A percentile compares a stretch with the other conserved stretches of the same genome.
phyloP scores from a whole-genome alignment of 1,284 basidiomycete genomes.

The Ceraceosorus guamensis region DNA sequence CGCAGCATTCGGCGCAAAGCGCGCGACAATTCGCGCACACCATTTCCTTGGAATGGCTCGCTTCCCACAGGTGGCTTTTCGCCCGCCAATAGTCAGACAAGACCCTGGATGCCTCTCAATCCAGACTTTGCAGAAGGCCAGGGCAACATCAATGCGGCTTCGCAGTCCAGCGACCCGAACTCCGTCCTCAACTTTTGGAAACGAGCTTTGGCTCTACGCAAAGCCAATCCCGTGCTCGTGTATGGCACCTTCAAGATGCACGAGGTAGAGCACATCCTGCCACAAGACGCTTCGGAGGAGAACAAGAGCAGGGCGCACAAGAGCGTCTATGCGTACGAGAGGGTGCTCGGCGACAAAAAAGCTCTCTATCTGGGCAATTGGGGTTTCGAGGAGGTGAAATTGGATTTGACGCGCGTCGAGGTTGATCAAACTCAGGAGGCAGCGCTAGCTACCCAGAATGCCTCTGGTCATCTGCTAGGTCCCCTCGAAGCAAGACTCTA shows the following conservation, averaged over 20 bases:
- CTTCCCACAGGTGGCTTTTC: constrained; percentile 60
- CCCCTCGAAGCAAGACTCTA: no score
- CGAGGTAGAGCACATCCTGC: constrained; percentile 31
- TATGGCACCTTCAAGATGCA: constrained; percentile 59
- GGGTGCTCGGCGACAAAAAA: neutral
- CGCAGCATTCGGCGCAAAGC: constrained; percentile 58
- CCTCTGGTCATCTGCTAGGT: no score
- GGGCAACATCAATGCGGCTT: constrained; percentile 54
- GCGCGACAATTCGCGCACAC: constrained; percentile 64
- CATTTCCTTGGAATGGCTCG: constrained; percentile 62
- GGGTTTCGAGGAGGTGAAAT: neutral
- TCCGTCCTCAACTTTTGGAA: constrained; percentile 62
- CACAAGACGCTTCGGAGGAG: neutral
- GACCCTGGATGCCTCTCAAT: constrained; percentile 70
- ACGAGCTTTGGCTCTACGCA: constrained; percentile 55
- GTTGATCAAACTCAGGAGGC: no score
- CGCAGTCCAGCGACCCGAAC: constrained; percentile 53
- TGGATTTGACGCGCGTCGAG: neutral
- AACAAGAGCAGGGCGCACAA: neutral
- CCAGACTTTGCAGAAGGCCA: constrained; percentile 55
- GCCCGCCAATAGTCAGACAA: constrained; percentile 17
- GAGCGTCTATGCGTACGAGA: neutral
- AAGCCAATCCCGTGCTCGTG: constrained; percentile 55
- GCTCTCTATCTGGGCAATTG: neutral
- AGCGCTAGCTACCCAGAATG: no score